Evolutionary conservation across 148 eudicot genomes (phyloP).

Genomic region (Camellia sinensis): DNA sequence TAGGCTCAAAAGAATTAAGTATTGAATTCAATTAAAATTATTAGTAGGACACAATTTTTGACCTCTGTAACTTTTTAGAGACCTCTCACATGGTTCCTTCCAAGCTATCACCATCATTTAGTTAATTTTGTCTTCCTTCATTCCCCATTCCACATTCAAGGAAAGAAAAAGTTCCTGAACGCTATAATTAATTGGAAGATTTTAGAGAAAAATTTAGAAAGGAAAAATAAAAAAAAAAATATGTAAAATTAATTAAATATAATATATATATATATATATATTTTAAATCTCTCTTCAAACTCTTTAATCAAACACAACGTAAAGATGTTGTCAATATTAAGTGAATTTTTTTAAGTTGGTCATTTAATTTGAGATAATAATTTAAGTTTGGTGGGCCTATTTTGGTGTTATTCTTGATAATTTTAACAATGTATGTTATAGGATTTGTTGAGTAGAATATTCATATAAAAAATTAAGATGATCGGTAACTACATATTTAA

Average conservation of each 20-base stretch:
- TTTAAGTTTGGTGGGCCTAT: neutral
- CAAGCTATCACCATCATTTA: constrained; percentile 18
- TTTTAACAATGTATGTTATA: no score
- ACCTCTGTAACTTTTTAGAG: constrained; percentile 7
- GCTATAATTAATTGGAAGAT: no score
- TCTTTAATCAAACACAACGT: no score
- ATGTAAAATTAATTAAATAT: no score
- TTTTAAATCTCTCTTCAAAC: no score
- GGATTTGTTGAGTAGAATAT: neutral
- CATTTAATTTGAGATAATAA: neutral
- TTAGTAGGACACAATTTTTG: constrained; percentile 11
- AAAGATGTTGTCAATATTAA: no score
- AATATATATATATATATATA: no score
- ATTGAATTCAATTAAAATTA: constrained; percentile 5
- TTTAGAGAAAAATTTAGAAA: no score
- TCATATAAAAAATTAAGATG: no score
- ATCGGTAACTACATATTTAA: no score
- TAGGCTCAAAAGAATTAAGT: neutral
- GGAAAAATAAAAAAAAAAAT: no score
- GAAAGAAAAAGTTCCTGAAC: neutral
- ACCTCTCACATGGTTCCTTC: neutral
- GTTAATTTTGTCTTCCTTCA: neutral
- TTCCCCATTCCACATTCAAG: neutral
- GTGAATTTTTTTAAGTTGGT: no score
- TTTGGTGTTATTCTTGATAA: neutral